A percentile compares a stretch with the other conserved stretches of the same genome.
phyloP scores from a whole-genome alignment of 345 rosid genomes.

The Lagerstroemia speciosa region DNA sequence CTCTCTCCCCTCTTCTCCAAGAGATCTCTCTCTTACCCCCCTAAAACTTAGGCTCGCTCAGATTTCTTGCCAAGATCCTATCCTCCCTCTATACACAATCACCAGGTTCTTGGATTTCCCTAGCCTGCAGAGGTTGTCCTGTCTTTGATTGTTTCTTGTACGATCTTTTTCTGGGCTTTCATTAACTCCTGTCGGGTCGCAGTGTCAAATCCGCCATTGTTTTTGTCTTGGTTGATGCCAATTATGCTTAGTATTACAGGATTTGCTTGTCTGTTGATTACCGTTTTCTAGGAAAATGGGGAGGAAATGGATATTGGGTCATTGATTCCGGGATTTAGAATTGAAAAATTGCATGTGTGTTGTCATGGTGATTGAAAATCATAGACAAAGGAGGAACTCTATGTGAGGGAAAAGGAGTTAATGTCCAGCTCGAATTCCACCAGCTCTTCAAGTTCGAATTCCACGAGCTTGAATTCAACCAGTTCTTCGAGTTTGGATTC shows the following conservation, averaged over 20 bases:
- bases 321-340: not conserved
- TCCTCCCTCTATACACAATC: not conserved
- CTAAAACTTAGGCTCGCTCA: not conserved
- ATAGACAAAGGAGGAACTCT: not conserved
- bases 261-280: not conserved
- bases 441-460: slow-evolving; percentile 18
- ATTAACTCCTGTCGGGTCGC: not conserved
- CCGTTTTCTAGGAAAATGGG: not conserved
- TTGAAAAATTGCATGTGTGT: not conserved
- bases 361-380: not conserved
- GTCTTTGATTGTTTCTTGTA: not conserved
- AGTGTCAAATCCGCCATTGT: not conserved
- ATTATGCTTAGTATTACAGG: not conserved
- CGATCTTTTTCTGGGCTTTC: not conserved
- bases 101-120: not conserved
- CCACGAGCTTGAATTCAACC: not conserved
- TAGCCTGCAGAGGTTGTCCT: not conserved
- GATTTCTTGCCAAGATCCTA: not conserved
- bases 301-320: not conserved
- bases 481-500: slow-evolving; percentile 1
- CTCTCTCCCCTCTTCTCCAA: not conserved
- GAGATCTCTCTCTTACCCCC: not conserved
- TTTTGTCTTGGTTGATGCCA: not conserved
- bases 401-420: not conserved
- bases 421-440: slow-evolving; percentile 40